Evolutionary conservation across 108 stramenopile species (phyloP), one percentile per base, ranked within the genome.

Genomic region (Ochromonas danica): DNA sequence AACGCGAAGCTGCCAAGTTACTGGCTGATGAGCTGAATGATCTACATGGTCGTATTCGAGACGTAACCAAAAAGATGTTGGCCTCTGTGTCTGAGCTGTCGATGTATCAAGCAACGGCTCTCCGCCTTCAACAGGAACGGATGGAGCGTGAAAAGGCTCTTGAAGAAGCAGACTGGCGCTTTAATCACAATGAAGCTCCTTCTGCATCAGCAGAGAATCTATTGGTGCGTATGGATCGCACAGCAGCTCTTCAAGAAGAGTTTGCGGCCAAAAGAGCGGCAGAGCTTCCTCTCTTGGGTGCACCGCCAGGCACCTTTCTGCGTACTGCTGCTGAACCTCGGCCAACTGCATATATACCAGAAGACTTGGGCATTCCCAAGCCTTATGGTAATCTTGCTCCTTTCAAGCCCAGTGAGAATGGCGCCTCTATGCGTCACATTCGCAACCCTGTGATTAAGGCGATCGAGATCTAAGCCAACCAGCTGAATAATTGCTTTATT

Each of bases 321-420:
- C 84, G 86, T 0, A 88, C 89, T 31, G 88, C 89, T 38, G 90
- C 90, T 30, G 86, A 87, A 83, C 88, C 88, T 0, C 71, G 90
- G 10, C 89, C 89, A 0, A 90, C 88, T 61, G 90, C 89, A 3
- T 90, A 90, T 74, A 88, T 90, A 38, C 90, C 90, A 3, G 81
- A 86, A 35, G 83, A 84, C 39, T 65, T 90, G 1, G 89, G 87
- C 43, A 79, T 89, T 2, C 89, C 90, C 30, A 88, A 84, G 82
- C 90, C 90, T 0, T 90, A 90, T 78, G 89, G 90, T 3, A 81
- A 70, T 39, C 35, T 63, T 0, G 90, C 88, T 0, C 90, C 90
- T 22, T 90, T 90, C 84, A 87, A 89, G 71, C 90, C 90, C 0
- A 40, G 62, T 10, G 82, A 83, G 51, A 57, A 80, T 1, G 90